Percentiles rank a stretch among this genome's conserved stretches.
Evolutionary conservation across 106 monocot species (phyloP).

Genomic region (Ottelia alismoides): DNA sequence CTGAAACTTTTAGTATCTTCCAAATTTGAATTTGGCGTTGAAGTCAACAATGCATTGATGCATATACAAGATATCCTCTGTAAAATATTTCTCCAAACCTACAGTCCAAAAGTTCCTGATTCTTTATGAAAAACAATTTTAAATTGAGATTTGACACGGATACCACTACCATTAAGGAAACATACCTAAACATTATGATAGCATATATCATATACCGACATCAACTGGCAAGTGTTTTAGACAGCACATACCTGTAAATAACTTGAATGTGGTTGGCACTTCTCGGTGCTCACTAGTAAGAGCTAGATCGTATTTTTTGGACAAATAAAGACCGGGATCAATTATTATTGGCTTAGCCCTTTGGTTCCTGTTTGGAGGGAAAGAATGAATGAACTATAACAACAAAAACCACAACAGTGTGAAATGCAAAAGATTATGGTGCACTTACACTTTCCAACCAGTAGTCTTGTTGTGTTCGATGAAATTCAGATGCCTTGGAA

Average conservation of each 20-base stretch:
- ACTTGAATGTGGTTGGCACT: conserved; percentile 64
- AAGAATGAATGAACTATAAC: neutral
- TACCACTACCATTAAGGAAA: too few species aligned
- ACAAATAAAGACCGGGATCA: conserved; percentile 88
- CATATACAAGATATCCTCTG: too few species aligned
- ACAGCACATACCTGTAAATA: conserved; percentile 65
- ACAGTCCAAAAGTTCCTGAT: too few species aligned
- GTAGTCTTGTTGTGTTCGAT: conserved; percentile 65
- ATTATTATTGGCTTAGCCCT: conserved; percentile 74
- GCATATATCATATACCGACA: too few species aligned
- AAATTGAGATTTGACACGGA: too few species aligned
- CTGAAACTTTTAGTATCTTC: too few species aligned
- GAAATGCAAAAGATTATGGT: neutral
- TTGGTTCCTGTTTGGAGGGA: conserved; percentile 32
- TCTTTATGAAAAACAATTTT: too few species aligned
- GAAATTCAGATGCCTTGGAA: conserved; percentile 94
- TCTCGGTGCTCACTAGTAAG: conserved; percentile 38
- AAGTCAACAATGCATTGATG: too few species aligned
- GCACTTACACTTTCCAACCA: conserved; percentile 93
- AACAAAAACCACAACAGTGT: neutral
- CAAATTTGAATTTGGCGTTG: too few species aligned
- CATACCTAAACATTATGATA: too few species aligned
- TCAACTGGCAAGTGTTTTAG: too few species aligned
- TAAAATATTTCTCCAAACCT: too few species aligned
- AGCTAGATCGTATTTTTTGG: conserved; percentile 77